A percentile compares a stretch with the other conserved stretches of the same genome.
Evolutionary conservation across 2,329 filamentous ascomycete genomes (phyloP).

Genomic region (Cladophialophora exuberans): DNA sequence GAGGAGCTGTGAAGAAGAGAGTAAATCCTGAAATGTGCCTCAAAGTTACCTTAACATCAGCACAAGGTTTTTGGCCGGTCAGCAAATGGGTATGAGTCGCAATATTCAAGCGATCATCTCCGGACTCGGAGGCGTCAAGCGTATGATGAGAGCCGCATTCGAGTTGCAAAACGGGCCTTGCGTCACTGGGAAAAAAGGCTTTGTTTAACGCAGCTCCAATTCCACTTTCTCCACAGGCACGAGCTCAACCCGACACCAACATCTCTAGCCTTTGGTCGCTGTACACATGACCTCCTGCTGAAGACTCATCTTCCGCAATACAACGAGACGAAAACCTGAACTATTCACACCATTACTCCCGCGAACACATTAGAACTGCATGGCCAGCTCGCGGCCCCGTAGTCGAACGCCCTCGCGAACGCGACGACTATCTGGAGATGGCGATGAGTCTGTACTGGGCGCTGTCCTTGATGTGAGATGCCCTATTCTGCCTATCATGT

Average conservation of each 20-base stretch:
- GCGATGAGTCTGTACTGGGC: conserved; percentile 48
- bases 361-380: conserved; percentile 32
- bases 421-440: conserved; percentile 43
- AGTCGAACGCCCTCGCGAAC: conserved; percentile 51
- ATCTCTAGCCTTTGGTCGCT: not conserved
- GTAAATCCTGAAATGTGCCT: too few species aligned
- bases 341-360: not conserved
- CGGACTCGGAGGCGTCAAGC: not conserved
- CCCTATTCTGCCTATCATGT: not conserved
- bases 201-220: conserved; percentile 9
- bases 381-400: conserved; percentile 44
- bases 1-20: not conserved
- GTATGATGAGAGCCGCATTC: too few species aligned
- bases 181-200: too few species aligned
- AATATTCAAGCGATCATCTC: conserved; percentile 11
- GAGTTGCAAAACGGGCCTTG: too few species aligned
- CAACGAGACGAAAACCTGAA: not conserved
- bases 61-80: conserved; percentile 2
- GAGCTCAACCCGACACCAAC: not conserved
- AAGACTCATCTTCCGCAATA: not conserved
- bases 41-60: too few species aligned
- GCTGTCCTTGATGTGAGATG: conserved; percentile 50
- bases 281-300: not conserved
- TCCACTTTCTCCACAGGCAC: not conserved
- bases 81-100: conserved; percentile 1